A percentile compares a stretch with the other conserved stretches of the same genome.
phyloP scores from a whole-genome alignment of 2,329 filamentous ascomycete species.

The Neofusicoccum cordaticola region DNA sequence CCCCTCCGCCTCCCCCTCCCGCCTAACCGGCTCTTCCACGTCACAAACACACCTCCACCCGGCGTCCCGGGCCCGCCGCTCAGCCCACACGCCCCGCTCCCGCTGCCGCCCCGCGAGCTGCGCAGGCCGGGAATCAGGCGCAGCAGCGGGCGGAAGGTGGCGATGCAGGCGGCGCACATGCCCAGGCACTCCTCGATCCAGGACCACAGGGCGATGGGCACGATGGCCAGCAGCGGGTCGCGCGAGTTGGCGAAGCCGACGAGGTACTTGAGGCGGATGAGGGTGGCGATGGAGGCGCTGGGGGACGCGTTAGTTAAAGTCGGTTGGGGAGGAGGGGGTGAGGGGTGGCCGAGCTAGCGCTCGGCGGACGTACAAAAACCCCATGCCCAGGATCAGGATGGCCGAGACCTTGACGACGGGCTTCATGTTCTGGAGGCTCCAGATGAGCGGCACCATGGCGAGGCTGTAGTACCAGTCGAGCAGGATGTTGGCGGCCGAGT shows the following conservation, averaged over 20 bases:
- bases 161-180: slow-evolving; percentile 8
- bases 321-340: too few relatives aligned
- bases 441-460: slow-evolving; percentile 12
- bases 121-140: neutral
- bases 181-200: slow-evolving; percentile 1
- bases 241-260: neutral
- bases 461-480: slow-evolving; percentile 16
- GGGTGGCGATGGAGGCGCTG: slow-evolving; percentile 1
- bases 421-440: slow-evolving; percentile 1
- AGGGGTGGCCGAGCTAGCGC: too few relatives aligned
- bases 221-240: neutral
- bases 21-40: neutral
- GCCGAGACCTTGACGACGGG: slow-evolving; percentile 1
- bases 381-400: neutral
- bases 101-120: neutral
- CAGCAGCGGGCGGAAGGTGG: neutral
- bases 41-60: neutral
- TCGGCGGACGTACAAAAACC: neutral
- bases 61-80: neutral
- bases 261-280: slow-evolving; percentile 7
- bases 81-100: neutral
- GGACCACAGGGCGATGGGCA: neutral
- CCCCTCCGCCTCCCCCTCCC: neutral
- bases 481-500: neutral
- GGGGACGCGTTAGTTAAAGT: neutral